Conservation (phyloP, 2,329 filamentous ascomycete genomes). For the Alternaria consortialis region DNA sequence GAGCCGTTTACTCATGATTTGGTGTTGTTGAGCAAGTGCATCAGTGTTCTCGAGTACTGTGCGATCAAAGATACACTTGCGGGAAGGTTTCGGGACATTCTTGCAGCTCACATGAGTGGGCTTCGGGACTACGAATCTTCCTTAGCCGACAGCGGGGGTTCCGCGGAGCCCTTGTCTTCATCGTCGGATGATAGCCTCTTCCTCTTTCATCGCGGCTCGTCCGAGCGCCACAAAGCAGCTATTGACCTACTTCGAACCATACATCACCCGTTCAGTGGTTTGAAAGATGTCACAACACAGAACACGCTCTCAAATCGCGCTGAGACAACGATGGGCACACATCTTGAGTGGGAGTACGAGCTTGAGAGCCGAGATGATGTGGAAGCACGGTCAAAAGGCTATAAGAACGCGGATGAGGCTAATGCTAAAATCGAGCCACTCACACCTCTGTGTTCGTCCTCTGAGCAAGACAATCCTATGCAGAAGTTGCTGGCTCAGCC, state of each 20-base stretch:
- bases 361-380: conserved; percentile 1
- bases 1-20: conserved; percentile 1
- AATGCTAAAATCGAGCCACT: background rate
- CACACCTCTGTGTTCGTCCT: background rate
- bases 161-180: background rate
- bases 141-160: background rate
- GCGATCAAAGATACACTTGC: conserved; percentile 16
- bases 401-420: background rate
- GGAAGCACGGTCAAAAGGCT: background rate
- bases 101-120: conserved; percentile 11
- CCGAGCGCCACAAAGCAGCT: conserved; percentile 19
- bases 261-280: conserved; percentile 21
- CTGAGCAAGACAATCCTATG: background rate
- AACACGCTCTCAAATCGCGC: conserved; percentile 13
- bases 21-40: conserved; percentile 17
- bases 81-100: conserved; percentile 9
- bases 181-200: conserved; percentile 20
- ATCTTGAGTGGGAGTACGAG: conserved; percentile 18
- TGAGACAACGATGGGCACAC: conserved; percentile 13
- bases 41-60: conserved; percentile 15
- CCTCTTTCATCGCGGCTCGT: conserved; percentile 12
- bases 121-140: conserved; percentile 3
- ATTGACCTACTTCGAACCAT: conserved; percentile 22
- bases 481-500: conserved; percentile 1
- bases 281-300: conserved; percentile 1